Evolutionary conservation across 768 basidiomycete genomes (phyloP), one percentile per base, ranked within the genome.

Genomic region (Gloeostereum incarnatum): DNA sequence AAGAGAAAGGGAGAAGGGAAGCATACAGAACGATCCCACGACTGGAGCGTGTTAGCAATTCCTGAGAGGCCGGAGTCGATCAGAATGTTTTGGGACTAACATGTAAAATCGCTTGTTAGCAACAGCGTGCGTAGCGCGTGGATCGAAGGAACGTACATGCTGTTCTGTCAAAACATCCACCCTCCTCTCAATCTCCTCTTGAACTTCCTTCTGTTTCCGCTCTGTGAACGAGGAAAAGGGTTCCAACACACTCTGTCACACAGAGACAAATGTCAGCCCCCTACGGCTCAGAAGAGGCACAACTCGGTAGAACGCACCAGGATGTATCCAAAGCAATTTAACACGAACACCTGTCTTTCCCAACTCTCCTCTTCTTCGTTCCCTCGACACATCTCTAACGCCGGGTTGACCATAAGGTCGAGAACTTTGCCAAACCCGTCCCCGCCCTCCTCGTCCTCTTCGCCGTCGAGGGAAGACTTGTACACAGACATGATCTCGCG

Each of bases 401-500:
- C 78, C 0, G 93, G 92, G 51, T 92, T 86, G 17, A 96, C 69
- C 61, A 88, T 86, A 31, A 81, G 73, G 46, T 91, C 82, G 17
- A 96, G 59, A 14, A 94, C 80, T 22, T 73, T 72, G n/a, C 70
- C 62, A 51, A 92, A 87, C 2, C 66, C 65, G 4, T 64, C 54
- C 19, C 48, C 55, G 37, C 62, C 53, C 10, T 50, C 58, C 29
- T 62, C 55, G 29, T 70, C 62, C 43, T 77, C 73, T 21, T 79
- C 75, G 7, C 78, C 83, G 7, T 91, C 64, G 21, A 93, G 69
- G 0, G 92, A 92, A 0, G 85, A 83, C 23, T 87, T 78, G 55
- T 94, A 93, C 4, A 96, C 91, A 1, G 68, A 59, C 77, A 93
- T 84, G 45, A 96, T 78, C 55, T 97, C 91, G 9, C 85, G 79